Percentiles rank a stretch among this genome's conserved stretches.
Conservation (phyloP, 2,329 filamentous ascomycete species). For the Cordyceps tenuipes region DNA sequence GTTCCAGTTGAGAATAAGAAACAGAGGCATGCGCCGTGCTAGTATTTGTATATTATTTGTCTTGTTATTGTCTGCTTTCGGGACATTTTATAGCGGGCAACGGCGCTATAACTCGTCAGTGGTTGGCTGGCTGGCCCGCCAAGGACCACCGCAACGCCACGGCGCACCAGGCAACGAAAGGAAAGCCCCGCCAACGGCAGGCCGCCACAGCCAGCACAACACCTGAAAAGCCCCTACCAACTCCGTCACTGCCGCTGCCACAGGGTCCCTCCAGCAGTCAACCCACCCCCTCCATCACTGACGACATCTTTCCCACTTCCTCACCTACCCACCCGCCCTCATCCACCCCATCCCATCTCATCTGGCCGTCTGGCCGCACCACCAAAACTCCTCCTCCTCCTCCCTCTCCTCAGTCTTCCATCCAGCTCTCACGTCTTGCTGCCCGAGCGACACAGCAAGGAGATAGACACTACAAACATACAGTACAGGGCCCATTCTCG, state of each 20-base stretch:
- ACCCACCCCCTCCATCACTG: constrained; percentile 25
- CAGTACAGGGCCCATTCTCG: background rate
- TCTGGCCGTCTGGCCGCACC: background rate
- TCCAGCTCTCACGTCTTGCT: constrained; percentile 6
- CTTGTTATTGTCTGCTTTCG: too few relatives aligned
- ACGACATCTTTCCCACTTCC: constrained; percentile 28
- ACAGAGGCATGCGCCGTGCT: too few relatives aligned
- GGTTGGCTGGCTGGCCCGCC: too few relatives aligned
- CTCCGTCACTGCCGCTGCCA: background rate
- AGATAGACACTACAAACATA: background rate
- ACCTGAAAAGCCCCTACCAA: background rate
- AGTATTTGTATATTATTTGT: too few relatives aligned
- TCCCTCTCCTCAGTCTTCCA: background rate
- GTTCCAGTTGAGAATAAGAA: too few relatives aligned
- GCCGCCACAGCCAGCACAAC: background rate
- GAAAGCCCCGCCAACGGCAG: background rate
- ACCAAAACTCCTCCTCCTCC: background rate
- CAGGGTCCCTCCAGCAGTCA: background rate
- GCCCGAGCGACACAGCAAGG: background rate
- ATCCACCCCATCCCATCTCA: background rate
- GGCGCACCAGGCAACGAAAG: background rate
- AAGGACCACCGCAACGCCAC: too few relatives aligned
- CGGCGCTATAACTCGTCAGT: background rate
- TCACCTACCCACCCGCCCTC: constrained; percentile 13
- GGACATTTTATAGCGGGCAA: background rate